phyloP scores from a whole-genome alignment of 441 rosid species.

The Hura crepitans region DNA sequence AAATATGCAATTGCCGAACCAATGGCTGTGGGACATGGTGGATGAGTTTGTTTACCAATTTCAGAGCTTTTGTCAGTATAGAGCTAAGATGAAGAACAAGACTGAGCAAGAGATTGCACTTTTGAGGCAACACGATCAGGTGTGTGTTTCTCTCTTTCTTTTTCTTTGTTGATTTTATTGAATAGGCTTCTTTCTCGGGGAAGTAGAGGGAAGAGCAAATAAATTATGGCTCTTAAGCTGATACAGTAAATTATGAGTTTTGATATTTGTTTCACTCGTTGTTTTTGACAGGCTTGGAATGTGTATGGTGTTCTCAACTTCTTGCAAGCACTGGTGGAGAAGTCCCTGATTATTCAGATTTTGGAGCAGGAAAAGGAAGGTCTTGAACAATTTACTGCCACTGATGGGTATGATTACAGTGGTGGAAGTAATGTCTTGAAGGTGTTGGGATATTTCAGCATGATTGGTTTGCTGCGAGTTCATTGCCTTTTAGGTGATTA shows the following conservation, averaged over 20 bases:
- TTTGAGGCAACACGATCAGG: constrained; percentile 72
- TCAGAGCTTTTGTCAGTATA: constrained; percentile 89
- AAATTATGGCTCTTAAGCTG: background rate
- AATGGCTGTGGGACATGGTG: constrained; percentile 99
- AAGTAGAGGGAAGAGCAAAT: background rate
- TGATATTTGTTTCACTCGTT: background rate
- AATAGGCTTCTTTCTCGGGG: too few species aligned
- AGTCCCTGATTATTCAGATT: constrained; percentile 74
- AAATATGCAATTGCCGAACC: constrained; percentile 93
- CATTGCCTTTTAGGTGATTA: constrained; percentile 95
- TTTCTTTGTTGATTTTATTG: background rate
- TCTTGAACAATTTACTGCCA: constrained; percentile 87
- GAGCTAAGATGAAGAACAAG: constrained; percentile 93
- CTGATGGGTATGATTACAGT: constrained; percentile 86
- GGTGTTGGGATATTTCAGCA: constrained; percentile 93
- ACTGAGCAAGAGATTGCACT: constrained; percentile 80
- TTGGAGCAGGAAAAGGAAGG: constrained; percentile 90
- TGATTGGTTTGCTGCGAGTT: constrained; percentile 89
- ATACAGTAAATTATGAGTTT: background rate
- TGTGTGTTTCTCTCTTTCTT: constrained; percentile 13
- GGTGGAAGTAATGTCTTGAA: constrained; percentile 97
- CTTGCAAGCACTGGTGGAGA: constrained; percentile 96
- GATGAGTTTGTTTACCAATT: constrained; percentile 98
- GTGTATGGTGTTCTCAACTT: constrained; percentile 95
- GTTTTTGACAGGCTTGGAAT: constrained; percentile 71